Base-by-base conservation (phyloP, 2,329 filamentous ascomycete species). In the Hymenoscyphus occultus region DNA sequence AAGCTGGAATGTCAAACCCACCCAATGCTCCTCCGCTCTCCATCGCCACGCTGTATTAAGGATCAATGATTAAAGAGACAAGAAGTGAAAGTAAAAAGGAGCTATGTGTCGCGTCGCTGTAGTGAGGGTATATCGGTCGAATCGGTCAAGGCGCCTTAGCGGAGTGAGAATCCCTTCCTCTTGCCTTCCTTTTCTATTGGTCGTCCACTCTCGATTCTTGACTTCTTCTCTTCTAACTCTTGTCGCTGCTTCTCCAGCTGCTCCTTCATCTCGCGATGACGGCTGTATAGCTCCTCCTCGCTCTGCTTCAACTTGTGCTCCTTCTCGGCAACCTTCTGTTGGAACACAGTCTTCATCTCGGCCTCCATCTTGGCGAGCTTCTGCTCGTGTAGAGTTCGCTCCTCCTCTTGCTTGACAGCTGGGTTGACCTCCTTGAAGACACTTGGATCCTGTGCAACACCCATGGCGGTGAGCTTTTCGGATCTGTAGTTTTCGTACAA, bases 311-410 rank as follows among this genome's bases (percentile, higher is more conserved):
- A 84, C 83, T 99, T 99, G 87, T 92, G 97, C 83, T 99, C 95
- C 85, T 99, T 99, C 81, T 99, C 95, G 71, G 92, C 89, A 39
- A 99, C 95, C 90, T 99, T 99, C 80, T 99, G 95, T 80, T 98
- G 95, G 92, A 99, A 99, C 73, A 99, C 95, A 92, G 97, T 97
- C 92, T 99, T 99, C 95, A 99, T 99, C 81, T 99, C 95, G 76
- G 93, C 89, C 81, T 99, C 95, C 95, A 99, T 99, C 92, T 99
- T 99, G 80, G 94, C 92, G 74, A 99, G 92, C 86, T 99, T 99
- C 86, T 97, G 93, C 83, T 99, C 95, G 86, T 99, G 95, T 73
- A 99, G 85, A 70, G 91, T 90, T 75, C 95, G 92, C 85, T 99
- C 95, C 83, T 99, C 95, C 80, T 99, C 95, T 82, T 99, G 95